Percentiles rank a stretch among this genome's conserved stretches.
These are phyloP conservation scores for Takashimella tepidaria DNA, from an alignment of 1,284 basidiomycete genomes.

Conservation along the genomic window DNA sequence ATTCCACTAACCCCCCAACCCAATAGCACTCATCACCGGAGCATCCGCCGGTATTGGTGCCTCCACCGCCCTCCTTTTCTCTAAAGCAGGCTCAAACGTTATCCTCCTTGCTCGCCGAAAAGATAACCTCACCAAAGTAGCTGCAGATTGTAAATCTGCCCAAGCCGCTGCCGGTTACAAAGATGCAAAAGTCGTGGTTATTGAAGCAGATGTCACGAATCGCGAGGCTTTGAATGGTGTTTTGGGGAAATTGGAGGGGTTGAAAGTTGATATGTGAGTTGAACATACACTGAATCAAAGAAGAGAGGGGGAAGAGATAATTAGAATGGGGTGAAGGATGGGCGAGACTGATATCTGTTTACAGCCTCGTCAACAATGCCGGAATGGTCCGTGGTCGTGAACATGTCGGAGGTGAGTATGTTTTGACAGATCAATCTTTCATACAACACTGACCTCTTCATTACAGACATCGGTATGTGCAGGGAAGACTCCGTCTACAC, in stretches of 20 bases:
- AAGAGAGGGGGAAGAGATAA: neutral
- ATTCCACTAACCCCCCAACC: constrained; percentile 3
- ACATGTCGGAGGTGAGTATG: constrained; percentile 42
- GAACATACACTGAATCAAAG: no score
- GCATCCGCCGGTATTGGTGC: constrained; percentile 44
- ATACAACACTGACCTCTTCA: no score
- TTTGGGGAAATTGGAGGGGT: constrained; percentile 25
- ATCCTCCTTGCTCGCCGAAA: constrained; percentile 38
- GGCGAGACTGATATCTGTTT: constrained; percentile 4
- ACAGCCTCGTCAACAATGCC: constrained; percentile 47
- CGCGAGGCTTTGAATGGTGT: constrained; percentile 24
- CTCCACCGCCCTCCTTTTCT: constrained; percentile 39
- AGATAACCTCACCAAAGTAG: constrained; percentile 33
- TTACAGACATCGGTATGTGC: constrained; percentile 31
- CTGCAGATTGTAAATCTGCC: constrained; percentile 24
- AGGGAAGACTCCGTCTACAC: no score
- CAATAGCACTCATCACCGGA: constrained; percentile 40
- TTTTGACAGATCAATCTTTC: neutral
- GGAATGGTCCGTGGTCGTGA: constrained; percentile 46
- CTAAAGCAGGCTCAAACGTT: constrained; percentile 37
- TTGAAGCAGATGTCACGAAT: constrained; percentile 41
- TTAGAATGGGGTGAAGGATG: neutral
- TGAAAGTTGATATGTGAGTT: constrained; percentile 41
- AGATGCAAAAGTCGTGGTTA: constrained; percentile 29
- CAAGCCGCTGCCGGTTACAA: constrained; percentile 18